phyloP scores from a whole-genome alignment of 805 yeast species.

The Monosporozyma servazzii region DNA sequence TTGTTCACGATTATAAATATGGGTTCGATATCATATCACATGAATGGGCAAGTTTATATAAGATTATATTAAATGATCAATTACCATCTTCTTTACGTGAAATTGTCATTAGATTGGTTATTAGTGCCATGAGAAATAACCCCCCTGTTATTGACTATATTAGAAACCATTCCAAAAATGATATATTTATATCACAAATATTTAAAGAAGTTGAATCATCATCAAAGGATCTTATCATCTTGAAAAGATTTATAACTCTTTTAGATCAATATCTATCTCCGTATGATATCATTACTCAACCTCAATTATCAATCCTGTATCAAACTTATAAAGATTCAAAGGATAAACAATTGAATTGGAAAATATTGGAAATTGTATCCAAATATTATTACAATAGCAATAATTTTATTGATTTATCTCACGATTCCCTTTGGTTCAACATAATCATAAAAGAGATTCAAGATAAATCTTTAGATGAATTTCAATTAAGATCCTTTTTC shows the following conservation, averaged over 20 bases:
- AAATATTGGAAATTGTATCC: constrained; percentile 24
- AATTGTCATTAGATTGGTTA: constrained; percentile 48
- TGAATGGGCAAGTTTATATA: constrained; percentile 19
- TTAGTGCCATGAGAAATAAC: constrained; percentile 67
- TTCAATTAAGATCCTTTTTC: constrained; percentile 37
- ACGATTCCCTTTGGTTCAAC: constrained; percentile 16
- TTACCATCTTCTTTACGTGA: constrained; percentile 34
- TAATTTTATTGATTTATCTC: neutral
- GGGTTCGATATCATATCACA: constrained; percentile 40
- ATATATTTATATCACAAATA: neutral
- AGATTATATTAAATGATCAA: constrained; percentile 10
- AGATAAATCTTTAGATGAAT: constrained; percentile 28
- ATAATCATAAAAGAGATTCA: constrained; percentile 21
- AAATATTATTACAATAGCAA: constrained; percentile 7
- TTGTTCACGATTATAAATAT: constrained; percentile 56
- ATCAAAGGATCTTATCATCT: constrained; percentile 4
- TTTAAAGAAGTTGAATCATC: neutral
- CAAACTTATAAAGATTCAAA: constrained; percentile 10
- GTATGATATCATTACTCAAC: neutral
- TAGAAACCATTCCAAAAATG: constrained; percentile 8
- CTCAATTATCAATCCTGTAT: constrained; percentile 14
- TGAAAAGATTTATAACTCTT: constrained; percentile 24
- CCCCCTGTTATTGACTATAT: constrained; percentile 44
- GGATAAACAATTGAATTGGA: constrained; percentile 21
- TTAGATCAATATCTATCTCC: constrained; percentile 4